phyloP scores from a whole-genome alignment of 2,329 filamentous ascomycete genomes.

The Phyllosticta paracitricarpa region DNA sequence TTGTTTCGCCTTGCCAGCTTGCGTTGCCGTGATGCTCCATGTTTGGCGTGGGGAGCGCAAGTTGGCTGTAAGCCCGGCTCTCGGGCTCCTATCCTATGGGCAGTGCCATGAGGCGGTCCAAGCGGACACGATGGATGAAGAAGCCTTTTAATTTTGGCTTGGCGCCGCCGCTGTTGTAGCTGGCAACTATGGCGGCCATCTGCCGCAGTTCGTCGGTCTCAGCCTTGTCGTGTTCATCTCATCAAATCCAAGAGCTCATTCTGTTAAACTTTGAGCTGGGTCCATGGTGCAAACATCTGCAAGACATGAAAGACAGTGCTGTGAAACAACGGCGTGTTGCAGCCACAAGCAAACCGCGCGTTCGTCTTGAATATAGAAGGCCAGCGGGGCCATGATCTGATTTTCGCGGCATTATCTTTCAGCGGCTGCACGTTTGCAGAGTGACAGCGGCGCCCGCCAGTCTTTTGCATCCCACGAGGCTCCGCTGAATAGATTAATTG shows the following conservation, averaged over 20 bases:
- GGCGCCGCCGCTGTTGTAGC: not conserved
- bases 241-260: not conserved
- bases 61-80: not conserved
- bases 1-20: not conserved
- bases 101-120: not conserved
- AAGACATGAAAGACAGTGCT: not conserved
- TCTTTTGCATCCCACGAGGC: not conserved
- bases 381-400: not conserved
- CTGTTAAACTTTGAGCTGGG: not conserved
- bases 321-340: not conserved
- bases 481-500: not conserved
- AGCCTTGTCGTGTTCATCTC: not conserved
- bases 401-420: not conserved
- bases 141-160: not conserved
- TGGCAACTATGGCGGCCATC: not conserved
- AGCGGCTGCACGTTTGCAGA: not conserved
- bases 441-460: not conserved
- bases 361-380: not conserved
- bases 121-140: not conserved
- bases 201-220: not conserved
- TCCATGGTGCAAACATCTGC: not conserved
- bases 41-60: not conserved
- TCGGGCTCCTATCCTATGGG: not conserved
- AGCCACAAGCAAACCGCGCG: not conserved
- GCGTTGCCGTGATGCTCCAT: not conserved